phyloP scores from a whole-genome alignment of 306 rosid species.

The Prunus padus region DNA sequence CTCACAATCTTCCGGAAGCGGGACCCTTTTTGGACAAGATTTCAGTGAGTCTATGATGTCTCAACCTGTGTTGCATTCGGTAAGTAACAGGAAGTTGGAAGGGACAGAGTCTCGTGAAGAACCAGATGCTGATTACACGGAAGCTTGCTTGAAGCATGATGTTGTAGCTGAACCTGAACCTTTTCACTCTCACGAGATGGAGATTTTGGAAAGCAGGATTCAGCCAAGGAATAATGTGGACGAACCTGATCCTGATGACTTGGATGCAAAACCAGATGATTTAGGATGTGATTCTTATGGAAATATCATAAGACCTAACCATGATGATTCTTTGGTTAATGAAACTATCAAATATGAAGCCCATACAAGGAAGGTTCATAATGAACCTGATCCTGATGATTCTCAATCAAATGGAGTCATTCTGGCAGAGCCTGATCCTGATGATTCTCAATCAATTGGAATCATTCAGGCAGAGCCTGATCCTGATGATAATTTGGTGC shows the following conservation, averaged over 20 bases:
- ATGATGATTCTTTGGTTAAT: conserved; percentile 23
- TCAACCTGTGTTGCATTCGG: conserved; percentile 13
- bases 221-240: conserved; percentile 27
- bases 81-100: conserved; percentile 22
- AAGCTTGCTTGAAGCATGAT: conserved; percentile 30
- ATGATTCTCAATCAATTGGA: too few relatives aligned
- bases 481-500: conserved; percentile 44
- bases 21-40: conserved; percentile 20
- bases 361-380: conserved; percentile 21
- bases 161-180: conserved; percentile 24
- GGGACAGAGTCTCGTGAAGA: conserved; percentile 28
- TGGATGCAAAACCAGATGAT: conserved; percentile 23
- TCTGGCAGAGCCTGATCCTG: conserved; percentile 37
- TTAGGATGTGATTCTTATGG: conserved; percentile 6
- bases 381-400: conserved; percentile 34
- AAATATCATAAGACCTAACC: conserved; percentile 9
- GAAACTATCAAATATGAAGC: conserved; percentile 20
- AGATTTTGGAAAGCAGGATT: conserved; percentile 29
- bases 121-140: conserved; percentile 44
- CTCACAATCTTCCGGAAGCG: conserved; percentile 22
- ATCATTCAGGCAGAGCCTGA: conserved; percentile 8
- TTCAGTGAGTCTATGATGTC: conserved; percentile 19
- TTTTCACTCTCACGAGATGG: conserved; percentile 24
- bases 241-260: conserved; percentile 46
- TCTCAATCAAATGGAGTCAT: conserved; percentile 32